Percentiles rank a stretch among this genome's conserved stretches.
phyloP scores from a whole-genome alignment of 2,329 filamentous ascomycete genomes.

The Xylariaceae sp. region DNA sequence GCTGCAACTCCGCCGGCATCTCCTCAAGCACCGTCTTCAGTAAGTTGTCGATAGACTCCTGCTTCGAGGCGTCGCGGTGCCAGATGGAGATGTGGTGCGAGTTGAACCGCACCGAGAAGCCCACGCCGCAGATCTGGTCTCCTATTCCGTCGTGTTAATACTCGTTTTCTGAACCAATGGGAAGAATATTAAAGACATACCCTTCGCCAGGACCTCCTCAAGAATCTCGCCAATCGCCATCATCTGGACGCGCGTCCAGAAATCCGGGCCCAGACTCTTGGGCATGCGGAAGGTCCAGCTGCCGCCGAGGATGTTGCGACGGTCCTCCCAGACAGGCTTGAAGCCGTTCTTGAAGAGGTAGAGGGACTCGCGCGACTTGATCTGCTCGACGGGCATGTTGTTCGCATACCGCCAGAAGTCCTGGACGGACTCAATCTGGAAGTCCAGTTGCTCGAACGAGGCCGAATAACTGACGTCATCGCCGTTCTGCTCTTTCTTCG shows the following conservation, averaged over 20 bases:
- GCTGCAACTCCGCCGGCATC: slow-evolving; percentile 65
- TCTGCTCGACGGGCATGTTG: slow-evolving; percentile 70
- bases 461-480: slow-evolving; percentile 44
- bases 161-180: neutral
- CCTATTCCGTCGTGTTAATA: slow-evolving; percentile 40
- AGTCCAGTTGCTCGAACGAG: slow-evolving; percentile 57
- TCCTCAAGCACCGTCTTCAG: slow-evolving; percentile 67
- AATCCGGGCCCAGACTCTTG: slow-evolving; percentile 65
- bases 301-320: slow-evolving; percentile 77
- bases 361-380: slow-evolving; percentile 71
- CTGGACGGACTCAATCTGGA: slow-evolving; percentile 71
- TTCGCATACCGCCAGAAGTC: slow-evolving; percentile 82
- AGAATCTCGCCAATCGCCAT: slow-evolving; percentile 79
- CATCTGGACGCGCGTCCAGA: slow-evolving; percentile 77
- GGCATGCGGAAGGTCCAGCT: slow-evolving; percentile 89
- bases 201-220: slow-evolving; percentile 64
- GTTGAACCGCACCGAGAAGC: slow-evolving; percentile 83
- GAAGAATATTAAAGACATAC: slow-evolving; percentile 40
- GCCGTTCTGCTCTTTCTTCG: slow-evolving; percentile 41
- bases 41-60: slow-evolving; percentile 70
- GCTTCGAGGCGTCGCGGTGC: slow-evolving; percentile 82
- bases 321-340: slow-evolving; percentile 76
- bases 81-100: slow-evolving; percentile 84
- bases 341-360: slow-evolving; percentile 77
- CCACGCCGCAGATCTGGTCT: slow-evolving; percentile 85